Conservation (phyloP, 2,329 filamentous ascomycete species). For the Talaromyces sp. region DNA sequence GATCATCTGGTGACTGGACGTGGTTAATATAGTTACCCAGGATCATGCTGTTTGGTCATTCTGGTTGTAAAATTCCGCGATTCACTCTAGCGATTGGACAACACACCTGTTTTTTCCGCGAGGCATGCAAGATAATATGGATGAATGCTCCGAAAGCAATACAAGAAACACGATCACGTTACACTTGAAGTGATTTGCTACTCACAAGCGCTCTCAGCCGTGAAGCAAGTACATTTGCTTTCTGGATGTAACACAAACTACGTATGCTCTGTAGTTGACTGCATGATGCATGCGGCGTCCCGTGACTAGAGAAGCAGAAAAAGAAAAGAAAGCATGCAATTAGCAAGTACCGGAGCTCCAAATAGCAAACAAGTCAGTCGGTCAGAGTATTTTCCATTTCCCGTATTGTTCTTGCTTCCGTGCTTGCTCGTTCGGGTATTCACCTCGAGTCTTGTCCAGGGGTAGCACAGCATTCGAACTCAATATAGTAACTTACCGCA, state of each 20-base stretch:
- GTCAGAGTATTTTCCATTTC: background rate
- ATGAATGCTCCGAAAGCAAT: background rate
- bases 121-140: background rate
- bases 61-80: background rate
- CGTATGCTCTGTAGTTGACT: background rate
- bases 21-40: background rate
- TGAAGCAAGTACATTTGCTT: background rate
- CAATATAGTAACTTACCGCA: background rate
- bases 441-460: background rate
- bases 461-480: slow-evolving; percentile 1
- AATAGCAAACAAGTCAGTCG: background rate
- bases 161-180: background rate
- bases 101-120: background rate
- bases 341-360: background rate
- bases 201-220: background rate
- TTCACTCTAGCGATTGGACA: background rate
- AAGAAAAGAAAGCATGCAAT: background rate
- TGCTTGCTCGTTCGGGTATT: background rate
- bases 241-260: background rate
- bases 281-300: background rate
- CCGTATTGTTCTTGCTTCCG: background rate
- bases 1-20: background rate
- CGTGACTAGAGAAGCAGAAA: background rate
- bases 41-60: background rate
- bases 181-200: background rate